A percentile compares a stretch with the other conserved stretches of the same genome.
These are phyloP conservation scores for Climacium dendroides DNA, from an alignment of 225 moss, liverwort and hornwort genomes.

Conservation along the genomic window DNA sequence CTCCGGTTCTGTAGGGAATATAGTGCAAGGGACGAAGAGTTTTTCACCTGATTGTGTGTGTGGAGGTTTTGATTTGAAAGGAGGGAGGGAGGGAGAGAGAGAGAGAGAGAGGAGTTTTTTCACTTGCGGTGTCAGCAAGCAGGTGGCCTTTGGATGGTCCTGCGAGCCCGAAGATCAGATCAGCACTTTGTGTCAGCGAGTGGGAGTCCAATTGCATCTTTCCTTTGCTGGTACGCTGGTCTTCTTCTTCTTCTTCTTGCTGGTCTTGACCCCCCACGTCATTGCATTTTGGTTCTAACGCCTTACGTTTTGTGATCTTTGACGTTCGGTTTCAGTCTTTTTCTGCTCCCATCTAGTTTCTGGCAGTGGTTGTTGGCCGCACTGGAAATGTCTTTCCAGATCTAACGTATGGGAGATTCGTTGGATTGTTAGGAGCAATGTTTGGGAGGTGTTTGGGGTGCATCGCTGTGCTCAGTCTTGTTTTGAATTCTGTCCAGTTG, in stretches of 20 bases:
- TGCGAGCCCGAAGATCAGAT: neutral
- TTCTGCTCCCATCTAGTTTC: neutral
- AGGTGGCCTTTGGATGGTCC: neutral
- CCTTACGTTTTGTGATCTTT: neutral
- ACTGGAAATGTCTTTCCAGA: neutral
- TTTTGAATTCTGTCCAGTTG: neutral
- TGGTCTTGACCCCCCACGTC: neutral
- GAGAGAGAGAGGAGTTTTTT: neutral
- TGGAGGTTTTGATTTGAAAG: neutral
- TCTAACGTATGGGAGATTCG: neutral
- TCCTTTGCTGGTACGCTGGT: neutral
- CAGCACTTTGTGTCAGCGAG: neutral
- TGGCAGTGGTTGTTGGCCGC: neutral
- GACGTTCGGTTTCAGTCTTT: neutral
- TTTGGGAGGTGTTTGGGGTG: neutral
- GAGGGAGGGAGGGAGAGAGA: neutral
- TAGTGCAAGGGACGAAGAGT: neutral
- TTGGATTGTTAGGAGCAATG: neutral
- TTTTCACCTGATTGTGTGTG: neutral
- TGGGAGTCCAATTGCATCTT: neutral
- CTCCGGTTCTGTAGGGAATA: neutral
- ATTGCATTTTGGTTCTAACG: neutral
- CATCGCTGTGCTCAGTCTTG: neutral
- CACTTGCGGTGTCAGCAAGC: neutral
- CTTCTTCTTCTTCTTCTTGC: neutral